A percentile compares a stretch with the other conserved stretches of the same genome.
These are phyloP conservation scores for Penicillium sp. DNA, from an alignment of 2,329 filamentous ascomycete species.

Conservation along the genomic window DNA sequence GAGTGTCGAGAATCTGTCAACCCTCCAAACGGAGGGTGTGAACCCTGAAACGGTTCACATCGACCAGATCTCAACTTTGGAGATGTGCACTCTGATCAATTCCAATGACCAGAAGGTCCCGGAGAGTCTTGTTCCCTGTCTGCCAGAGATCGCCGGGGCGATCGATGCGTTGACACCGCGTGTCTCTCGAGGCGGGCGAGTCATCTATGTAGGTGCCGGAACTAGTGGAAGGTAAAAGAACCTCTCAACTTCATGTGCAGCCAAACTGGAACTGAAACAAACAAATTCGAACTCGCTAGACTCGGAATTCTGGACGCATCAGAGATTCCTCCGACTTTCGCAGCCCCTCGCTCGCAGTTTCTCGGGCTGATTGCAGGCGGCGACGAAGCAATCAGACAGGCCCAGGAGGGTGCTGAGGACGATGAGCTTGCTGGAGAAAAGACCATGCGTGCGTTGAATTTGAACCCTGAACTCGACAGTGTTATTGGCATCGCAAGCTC, in stretches of 20 bases:
- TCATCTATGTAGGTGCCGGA: slow-evolving; percentile 46
- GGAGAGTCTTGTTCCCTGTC: slow-evolving; percentile 31
- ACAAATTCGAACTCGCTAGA: slow-evolving; percentile 19
- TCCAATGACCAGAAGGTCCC: slow-evolving; percentile 39
- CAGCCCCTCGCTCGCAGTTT: slow-evolving; percentile 43
- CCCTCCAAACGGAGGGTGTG: slow-evolving; percentile 42
- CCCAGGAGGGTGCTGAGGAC: slow-evolving; percentile 48
- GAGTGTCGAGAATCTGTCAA: slow-evolving; percentile 29
- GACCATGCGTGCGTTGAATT: slow-evolving; percentile 33
- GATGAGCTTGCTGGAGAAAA: slow-evolving; percentile 30
- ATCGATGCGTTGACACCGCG: slow-evolving; percentile 37
- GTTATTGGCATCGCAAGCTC: slow-evolving; percentile 49
- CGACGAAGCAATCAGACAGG: slow-evolving; percentile 43
- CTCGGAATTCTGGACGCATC: slow-evolving; percentile 46
- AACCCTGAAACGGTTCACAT: slow-evolving; percentile 39
- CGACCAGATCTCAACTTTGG: slow-evolving; percentile 40
- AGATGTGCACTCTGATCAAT: slow-evolving; percentile 44
- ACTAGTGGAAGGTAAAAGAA: slow-evolving; percentile 45
- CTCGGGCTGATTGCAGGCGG: slow-evolving; percentile 47
- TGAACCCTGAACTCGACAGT: slow-evolving; percentile 37
- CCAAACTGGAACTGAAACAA: not conserved
- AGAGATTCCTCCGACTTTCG: slow-evolving; percentile 47
- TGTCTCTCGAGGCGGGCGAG: slow-evolving; percentile 37
- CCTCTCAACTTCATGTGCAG: not conserved
- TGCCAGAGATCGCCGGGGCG: slow-evolving; percentile 35